phyloP scores from a whole-genome alignment of 2,329 filamentous ascomycete species.

The Botrytis byssoidea region DNA sequence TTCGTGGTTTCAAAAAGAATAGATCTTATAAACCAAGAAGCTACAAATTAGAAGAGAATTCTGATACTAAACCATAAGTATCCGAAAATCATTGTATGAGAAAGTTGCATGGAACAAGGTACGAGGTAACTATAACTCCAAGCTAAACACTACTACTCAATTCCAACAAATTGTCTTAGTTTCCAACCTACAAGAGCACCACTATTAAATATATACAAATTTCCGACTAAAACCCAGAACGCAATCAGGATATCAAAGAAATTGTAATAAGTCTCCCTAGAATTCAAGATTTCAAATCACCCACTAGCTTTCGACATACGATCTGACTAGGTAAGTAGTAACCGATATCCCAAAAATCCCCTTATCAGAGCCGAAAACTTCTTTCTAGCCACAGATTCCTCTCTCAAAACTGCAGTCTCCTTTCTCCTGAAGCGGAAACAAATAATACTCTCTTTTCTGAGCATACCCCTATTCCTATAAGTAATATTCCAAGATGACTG shows the following conservation, averaged over 20 bases:
- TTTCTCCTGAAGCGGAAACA: too few species aligned
- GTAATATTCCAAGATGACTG: too few species aligned
- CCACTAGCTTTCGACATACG: not conserved
- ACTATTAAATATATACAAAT: constrained; percentile 22
- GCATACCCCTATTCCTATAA: too few species aligned
- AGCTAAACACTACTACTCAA: not conserved
- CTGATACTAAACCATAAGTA: not conserved
- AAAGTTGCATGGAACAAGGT: not conserved
- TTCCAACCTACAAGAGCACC: not conserved
- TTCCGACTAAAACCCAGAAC: not conserved
- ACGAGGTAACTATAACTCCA: not conserved
- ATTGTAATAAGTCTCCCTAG: constrained; percentile 20
- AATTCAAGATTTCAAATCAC: not conserved
- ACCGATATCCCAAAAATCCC: constrained; percentile 24
- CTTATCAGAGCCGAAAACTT: constrained; percentile 19
- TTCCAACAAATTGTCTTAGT: too few species aligned
- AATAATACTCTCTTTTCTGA: too few species aligned
- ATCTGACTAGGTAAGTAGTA: not conserved
- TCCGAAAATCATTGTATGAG: constrained; percentile 23
- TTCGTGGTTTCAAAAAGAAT: constrained; percentile 20
- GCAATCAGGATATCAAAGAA: not conserved
- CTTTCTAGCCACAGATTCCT: not conserved
- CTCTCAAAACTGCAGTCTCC: too few species aligned
- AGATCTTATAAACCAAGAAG: not conserved
- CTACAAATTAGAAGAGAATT: not conserved